Evolutionary conservation across 768 basidiomycete genomes (phyloP), one percentile per base, ranked within the genome.

Genomic region (Omphalotus guepiniiformis): DNA sequence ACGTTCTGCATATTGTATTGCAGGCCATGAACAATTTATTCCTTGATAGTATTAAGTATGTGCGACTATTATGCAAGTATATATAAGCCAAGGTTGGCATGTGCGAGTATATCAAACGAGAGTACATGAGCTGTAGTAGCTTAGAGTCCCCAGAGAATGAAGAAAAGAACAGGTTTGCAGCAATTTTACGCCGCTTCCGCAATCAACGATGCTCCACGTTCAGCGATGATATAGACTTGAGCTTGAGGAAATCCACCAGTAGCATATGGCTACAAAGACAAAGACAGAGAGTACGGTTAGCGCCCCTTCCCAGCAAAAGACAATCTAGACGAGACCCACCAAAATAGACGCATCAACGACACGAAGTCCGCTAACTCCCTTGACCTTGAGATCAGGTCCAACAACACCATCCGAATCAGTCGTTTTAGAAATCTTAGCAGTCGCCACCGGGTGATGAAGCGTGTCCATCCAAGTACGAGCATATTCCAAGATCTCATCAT

Each of bases 281-380:
- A 34, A 29, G 26, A 27, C 18, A 32, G 37, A 15, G 42, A 23
- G 30, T 18, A 34, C 3, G 3, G 7, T 44, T 9, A 9, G 22
- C 28, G 11, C 27, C 15, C 26, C 15, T 19, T 12, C 21, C 19
- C 21, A 35, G 13, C 8, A 34, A 13, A 16, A 12, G 28, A 25
- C 1, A 36, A 3, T 44, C 13, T 22, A 8, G 3, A 8, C 9
- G 25, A 2, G 8, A 19, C 68, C 52, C 34, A 66, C 69, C 40
- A 70, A 53, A 19, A 68, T 57, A 16, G 67, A 68, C 6, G 68
- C 67, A 54, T 73, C 69, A 12, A 71, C 64, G 6, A 73, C 54
- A 6, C 71, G 52, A 42, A 73, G 44, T 3, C 67, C 70, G 4
- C 32, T 39, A 0, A 61, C 57, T 1, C 62, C 60, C 51, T 71